These are phyloP conservation scores for Dissophora globulifera DNA, from an alignment of 192 early-diverging fungal species.

Conservation along the genomic window DNA sequence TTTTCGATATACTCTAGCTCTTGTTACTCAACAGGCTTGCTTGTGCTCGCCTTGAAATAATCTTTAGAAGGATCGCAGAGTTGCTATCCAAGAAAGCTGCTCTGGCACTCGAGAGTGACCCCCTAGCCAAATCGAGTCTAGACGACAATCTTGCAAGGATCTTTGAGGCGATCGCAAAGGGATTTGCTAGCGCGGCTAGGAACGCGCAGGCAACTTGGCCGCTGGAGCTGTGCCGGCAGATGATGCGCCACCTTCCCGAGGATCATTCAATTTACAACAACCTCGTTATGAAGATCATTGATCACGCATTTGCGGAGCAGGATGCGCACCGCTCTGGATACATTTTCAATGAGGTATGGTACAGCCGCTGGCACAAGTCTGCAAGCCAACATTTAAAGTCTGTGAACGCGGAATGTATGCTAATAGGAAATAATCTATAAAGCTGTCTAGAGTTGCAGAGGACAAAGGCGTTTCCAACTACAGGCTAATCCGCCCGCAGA, in stretches of 20 bases:
- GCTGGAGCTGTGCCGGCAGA: conserved; percentile 8
- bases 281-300: conserved; percentile 17
- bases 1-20: no score
- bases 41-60: no score
- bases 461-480: conserved; percentile 16
- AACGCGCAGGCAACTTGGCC: neutral
- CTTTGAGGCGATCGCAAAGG: conserved; percentile 13
- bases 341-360: conserved; percentile 30
- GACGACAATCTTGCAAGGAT: conserved; percentile 16
- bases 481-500: conserved; percentile 21
- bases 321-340: neutral
- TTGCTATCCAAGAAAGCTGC: conserved; percentile 8
- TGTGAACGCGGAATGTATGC: no score
- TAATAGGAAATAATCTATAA: no score
- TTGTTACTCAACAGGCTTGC: no score
- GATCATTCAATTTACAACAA: conserved; percentile 24
- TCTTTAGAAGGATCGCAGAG: conserved; percentile 21
- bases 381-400: no score
- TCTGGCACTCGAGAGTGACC: conserved; percentile 3
- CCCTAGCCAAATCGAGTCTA: conserved; percentile 3
- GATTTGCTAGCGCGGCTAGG: neutral
- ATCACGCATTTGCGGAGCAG: conserved; percentile 19
- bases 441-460: conserved; percentile 25
- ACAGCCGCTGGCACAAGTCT: no score
- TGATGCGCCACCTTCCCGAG: conserved; percentile 34